Base-by-base conservation (phyloP, 176 grass and related monocot genomes). In the Musa troglodytarum region DNA sequence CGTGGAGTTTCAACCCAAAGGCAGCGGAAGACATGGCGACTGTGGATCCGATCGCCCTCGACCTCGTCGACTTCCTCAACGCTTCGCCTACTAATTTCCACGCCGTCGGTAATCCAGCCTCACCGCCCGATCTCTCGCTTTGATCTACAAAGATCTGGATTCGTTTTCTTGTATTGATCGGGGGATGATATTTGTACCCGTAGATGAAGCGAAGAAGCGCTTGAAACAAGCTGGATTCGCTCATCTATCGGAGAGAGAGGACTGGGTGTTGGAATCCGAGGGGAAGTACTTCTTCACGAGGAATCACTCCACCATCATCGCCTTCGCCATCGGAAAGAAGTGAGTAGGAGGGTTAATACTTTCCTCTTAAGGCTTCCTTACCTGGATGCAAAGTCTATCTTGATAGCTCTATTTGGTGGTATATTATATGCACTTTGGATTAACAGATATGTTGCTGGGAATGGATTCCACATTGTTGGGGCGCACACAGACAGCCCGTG, bases 261-360 rank as follows among this genome's bases (percentile, higher is more conserved):
- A 89, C 63, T 98, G 95, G 90, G 85, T 80, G 34, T 82, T 98
- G 26, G 28, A 94, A 84, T 64, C 78, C 11, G 95, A 90, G 4
- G 61, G 70, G 80, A 98, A 93, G 82, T 94, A 98, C 57, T 98
- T 93, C 84, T 98, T 98, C 82, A 98, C 90, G 1, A 89, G 95
- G 53, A 98, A 98, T 65, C 82, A 94, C 77, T 98, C 95, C 78
- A 93, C 95, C 76, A 74, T 98, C 71, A 63, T 98, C 20, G 95
- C 95, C 43, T 98, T 98, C 74, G 88, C 95, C 59, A 82, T 98
- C 63, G 95, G 95, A 16, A 82, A 84, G 54, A 93, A 89, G 92
- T 96, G 75, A 67, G 89, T 64, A 53, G 11, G 23, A 53, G 11
- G 23, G 29, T 43, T 19, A 70, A 15, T 70, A 20, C 15, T 2